phyloP scores from a whole-genome alignment of 306 rosid genomes.

The Acmispon strigosus region DNA sequence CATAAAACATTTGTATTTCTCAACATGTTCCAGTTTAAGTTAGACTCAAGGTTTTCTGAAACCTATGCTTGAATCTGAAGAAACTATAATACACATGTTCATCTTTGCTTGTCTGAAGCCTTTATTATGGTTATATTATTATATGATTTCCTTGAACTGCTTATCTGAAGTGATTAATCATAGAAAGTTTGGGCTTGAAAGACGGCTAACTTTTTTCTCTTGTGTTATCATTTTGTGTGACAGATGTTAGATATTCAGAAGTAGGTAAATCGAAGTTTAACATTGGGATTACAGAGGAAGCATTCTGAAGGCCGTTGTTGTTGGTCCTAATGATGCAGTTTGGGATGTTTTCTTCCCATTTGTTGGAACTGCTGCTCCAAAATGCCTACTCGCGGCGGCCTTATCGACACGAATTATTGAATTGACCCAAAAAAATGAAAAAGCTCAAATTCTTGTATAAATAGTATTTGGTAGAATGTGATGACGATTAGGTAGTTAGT shows the following conservation, averaged over 20 bases:
- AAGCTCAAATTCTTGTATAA: constrained; percentile 40
- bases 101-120: neutral
- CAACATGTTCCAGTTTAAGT: neutral
- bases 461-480: constrained; percentile 50
- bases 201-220: neutral
- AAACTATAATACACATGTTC: neutral
- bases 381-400: neutral
- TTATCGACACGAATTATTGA: constrained; percentile 34
- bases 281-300: constrained; percentile 1
- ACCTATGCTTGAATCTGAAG: no score
- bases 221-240: neutral
- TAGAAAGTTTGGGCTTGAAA: neutral
- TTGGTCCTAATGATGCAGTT: constrained; percentile 14
- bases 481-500: constrained; percentile 42
- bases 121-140: neutral
- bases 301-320: constrained; percentile 15
- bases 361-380: neutral
- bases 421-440: no score
- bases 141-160: neutral
- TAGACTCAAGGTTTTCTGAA: neutral
- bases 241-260: constrained; percentile 24
- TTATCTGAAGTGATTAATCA: neutral
- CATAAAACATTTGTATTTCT: neutral
- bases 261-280: constrained; percentile 19
- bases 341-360: constrained; percentile 16